phyloP scores from a whole-genome alignment of 345 rosid genomes.

The Geranium brycei region DNA sequence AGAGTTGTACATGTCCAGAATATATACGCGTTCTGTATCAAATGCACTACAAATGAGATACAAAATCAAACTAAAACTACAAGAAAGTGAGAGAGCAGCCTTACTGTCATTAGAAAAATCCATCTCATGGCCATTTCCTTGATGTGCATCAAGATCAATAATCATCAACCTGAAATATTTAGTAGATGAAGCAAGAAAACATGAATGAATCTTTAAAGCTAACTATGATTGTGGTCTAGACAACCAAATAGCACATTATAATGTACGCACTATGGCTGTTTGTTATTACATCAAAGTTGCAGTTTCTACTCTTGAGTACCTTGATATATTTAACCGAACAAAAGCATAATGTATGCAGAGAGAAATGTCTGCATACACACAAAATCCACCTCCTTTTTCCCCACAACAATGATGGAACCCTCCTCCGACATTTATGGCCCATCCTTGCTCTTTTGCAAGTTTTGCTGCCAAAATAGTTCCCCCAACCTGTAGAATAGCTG shows the following conservation, averaged over 20 bases:
- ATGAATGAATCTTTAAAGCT: too few species aligned
- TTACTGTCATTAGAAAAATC: slow-evolving; percentile 73
- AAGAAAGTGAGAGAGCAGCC: slow-evolving; percentile 9
- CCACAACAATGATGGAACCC: slow-evolving; percentile 95
- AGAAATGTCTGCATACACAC: slow-evolving; percentile 85
- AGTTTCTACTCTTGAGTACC: slow-evolving; percentile 22
- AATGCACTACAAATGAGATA: slow-evolving; percentile 7
- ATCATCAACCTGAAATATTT: slow-evolving; percentile 66
- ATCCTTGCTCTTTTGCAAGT: slow-evolving; percentile 75
- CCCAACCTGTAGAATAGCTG: slow-evolving; percentile 46
- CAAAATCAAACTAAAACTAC: slow-evolving; percentile 6
- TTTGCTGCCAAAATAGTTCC: slow-evolving; percentile 87
- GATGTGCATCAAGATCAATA: slow-evolving; percentile 97
- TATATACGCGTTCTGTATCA: slow-evolving; percentile 61
- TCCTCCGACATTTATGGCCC: slow-evolving; percentile 95
- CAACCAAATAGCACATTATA: too few species aligned
- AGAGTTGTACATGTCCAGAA: slow-evolving; percentile 81
- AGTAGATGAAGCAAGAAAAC: neutral
- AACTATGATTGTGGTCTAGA: too few species aligned
- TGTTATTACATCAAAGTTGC: neutral
- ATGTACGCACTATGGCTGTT: too few species aligned
- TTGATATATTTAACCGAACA: slow-evolving; percentile 49
- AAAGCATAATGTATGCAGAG: slow-evolving; percentile 78
- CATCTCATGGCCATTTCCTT: slow-evolving; percentile 94
- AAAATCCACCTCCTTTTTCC: slow-evolving; percentile 76